These are phyloP conservation scores for Phaseolus coccineus DNA, from an alignment of 331 rosid species.

Conservation along the genomic window DNA sequence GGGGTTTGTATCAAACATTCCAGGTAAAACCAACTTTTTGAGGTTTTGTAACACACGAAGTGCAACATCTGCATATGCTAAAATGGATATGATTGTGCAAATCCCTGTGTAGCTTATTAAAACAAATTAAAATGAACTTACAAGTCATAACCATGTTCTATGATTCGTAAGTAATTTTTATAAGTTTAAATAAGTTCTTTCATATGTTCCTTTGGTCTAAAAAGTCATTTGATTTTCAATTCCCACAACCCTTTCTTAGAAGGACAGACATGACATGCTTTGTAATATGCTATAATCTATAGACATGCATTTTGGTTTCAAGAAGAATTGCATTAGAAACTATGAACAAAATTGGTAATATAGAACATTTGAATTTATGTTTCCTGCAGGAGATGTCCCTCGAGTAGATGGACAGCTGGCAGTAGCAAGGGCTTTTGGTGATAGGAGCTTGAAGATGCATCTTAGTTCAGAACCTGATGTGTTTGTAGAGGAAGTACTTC, in stretches of 20 bases:
- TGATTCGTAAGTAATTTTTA: too few species aligned
- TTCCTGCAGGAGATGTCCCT: constrained; percentile 67
- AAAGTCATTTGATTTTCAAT: not conserved
- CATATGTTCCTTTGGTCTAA: not conserved
- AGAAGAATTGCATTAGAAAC: not conserved
- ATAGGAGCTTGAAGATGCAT: constrained; percentile 69
- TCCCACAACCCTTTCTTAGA: not conserved
- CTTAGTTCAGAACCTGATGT: constrained; percentile 76
- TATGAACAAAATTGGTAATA: not conserved
- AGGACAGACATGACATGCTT: not conserved
- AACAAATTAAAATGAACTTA: too few species aligned
- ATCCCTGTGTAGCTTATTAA: too few species aligned
- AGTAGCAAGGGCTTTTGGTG: constrained; percentile 76
- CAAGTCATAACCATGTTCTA: too few species aligned
- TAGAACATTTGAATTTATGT: constrained; percentile 25
- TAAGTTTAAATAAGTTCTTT: not conserved
- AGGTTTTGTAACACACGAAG: not conserved
- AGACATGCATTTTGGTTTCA: not conserved
- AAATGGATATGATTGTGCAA: not conserved
- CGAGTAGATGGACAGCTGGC: constrained; percentile 75
- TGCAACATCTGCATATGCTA: not conserved
- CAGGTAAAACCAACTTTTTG: constrained; percentile 50
- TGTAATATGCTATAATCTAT: not conserved
- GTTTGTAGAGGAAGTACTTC: constrained; percentile 42
- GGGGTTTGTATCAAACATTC: constrained; percentile 75